phyloP scores from a whole-genome alignment of 495 filamentous ascomycete species.

The Daldinia grandis region DNA sequence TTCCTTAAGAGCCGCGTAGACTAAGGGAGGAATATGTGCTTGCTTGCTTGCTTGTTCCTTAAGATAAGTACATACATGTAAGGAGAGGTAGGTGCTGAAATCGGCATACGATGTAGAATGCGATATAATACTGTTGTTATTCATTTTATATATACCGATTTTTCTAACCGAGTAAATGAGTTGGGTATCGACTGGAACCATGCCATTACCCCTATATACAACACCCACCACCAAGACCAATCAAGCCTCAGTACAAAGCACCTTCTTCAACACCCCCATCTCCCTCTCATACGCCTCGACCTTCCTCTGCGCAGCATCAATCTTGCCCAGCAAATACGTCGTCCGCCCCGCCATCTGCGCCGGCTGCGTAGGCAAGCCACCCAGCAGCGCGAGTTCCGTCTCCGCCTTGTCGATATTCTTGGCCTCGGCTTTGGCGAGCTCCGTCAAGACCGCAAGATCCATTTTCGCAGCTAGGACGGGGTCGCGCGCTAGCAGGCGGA shows the following conservation, averaged over 20 bases:
- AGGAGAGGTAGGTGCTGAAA: no score
- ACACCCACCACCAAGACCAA: background rate
- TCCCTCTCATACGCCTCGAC: constrained; percentile 78
- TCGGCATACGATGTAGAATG: no score
- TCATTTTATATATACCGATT: background rate
- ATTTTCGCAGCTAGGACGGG: constrained; percentile 74
- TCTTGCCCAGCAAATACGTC: constrained; percentile 75
- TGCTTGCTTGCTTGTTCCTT: no score
- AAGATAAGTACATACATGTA: no score
- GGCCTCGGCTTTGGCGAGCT: constrained; percentile 76
- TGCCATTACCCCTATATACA: constrained; percentile 4
- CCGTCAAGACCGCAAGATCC: constrained; percentile 72
- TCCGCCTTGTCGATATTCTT: constrained; percentile 80
- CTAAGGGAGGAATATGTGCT: no score
- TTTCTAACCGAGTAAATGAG: constrained; percentile 22
- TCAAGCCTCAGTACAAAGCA: constrained; percentile 44
- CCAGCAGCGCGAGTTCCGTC: constrained; percentile 75
- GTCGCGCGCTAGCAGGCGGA: constrained; percentile 74
- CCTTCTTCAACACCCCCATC: constrained; percentile 74
- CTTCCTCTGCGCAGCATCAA: constrained; percentile 76
- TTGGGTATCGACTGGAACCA: constrained; percentile 32
- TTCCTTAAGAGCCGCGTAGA: no score
- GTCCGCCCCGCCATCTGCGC: constrained; percentile 67
- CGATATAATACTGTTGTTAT: background rate
- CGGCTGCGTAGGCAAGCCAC: constrained; percentile 67